These are phyloP conservation scores for Neurospora sp. DNA, from an alignment of 495 filamentous ascomycete genomes.

Conservation along the genomic window DNA sequence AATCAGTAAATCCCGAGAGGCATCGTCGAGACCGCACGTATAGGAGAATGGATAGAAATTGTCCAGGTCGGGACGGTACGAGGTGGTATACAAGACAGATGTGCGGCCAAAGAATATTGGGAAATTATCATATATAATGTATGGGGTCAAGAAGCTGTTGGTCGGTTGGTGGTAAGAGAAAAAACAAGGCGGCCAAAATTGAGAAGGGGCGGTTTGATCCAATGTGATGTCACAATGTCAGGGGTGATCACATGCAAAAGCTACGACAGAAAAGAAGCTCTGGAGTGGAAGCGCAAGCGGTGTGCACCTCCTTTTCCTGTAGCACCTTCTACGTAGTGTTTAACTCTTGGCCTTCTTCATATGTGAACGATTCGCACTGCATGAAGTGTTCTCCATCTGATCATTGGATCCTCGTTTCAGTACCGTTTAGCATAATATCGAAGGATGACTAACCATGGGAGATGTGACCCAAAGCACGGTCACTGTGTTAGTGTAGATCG, in stretches of 20 bases:
- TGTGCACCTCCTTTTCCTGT: neutral
- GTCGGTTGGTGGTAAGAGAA: neutral
- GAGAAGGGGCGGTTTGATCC: neutral
- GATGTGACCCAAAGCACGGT: neutral
- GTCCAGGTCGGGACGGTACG: neutral
- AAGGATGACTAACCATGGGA: neutral
- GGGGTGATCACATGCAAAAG: constrained; percentile 10
- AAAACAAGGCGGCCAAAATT: neutral
- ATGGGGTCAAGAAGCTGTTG: neutral
- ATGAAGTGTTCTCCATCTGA: neutral
- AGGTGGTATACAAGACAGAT: neutral
- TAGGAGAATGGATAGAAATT: neutral
- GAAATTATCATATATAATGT: neutral
- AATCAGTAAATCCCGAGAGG: neutral
- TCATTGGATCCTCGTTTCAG: neutral
- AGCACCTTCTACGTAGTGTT: neutral
- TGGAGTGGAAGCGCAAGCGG: neutral
- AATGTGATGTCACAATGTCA: constrained; percentile 10
- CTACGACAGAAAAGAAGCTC: neutral
- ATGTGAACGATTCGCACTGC: neutral
- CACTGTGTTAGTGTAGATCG: neutral
- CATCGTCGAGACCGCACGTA: neutral
- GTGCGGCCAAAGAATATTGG: neutral
- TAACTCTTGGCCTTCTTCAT: neutral
- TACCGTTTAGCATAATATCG: neutral